These are phyloP conservation scores for Kluyveromyces starmeri DNA, from an alignment of 805 yeast genomes.

Conservation along the genomic window DNA sequence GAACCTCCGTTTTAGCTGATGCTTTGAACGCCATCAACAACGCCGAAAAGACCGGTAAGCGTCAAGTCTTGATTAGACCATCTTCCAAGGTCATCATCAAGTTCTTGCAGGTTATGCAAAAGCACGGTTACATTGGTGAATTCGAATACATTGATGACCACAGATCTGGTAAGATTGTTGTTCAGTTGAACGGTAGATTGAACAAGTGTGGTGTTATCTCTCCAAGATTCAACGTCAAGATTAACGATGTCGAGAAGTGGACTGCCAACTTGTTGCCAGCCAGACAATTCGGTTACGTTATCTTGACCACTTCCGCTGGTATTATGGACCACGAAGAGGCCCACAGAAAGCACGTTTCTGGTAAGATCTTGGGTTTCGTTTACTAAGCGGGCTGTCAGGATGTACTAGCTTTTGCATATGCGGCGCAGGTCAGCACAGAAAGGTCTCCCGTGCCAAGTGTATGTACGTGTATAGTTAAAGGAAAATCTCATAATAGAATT, in stretches of 20 bases:
- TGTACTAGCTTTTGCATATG: too few relatives aligned
- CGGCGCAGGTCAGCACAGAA: too few relatives aligned
- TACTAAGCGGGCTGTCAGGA: slow-evolving; percentile 65
- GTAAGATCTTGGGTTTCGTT: slow-evolving; percentile 97
- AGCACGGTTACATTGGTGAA: slow-evolving; percentile 98
- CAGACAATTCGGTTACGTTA: slow-evolving; percentile 97
- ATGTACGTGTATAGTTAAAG: too few relatives aligned
- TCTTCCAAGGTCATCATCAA: slow-evolving; percentile 97
- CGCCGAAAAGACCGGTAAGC: slow-evolving; percentile 98
- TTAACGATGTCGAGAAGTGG: slow-evolving; percentile 96
- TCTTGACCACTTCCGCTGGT: slow-evolving; percentile 98
- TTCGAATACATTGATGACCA: slow-evolving; percentile 98
- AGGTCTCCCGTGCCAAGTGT: too few relatives aligned
- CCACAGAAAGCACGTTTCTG: slow-evolving; percentile 98
- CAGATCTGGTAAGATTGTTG: slow-evolving; percentile 97
- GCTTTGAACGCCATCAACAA: slow-evolving; percentile 97
- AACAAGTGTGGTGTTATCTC: slow-evolving; percentile 99
- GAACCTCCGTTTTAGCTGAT: slow-evolving; percentile 97
- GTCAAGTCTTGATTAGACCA: slow-evolving; percentile 97
- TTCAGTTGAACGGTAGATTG: slow-evolving; percentile 94
- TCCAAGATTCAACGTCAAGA: slow-evolving; percentile 96
- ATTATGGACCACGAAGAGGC: slow-evolving; percentile 99
- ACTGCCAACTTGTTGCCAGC: slow-evolving; percentile 97
- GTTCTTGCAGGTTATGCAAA: slow-evolving; percentile 94
- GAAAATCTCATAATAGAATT: too few relatives aligned